These are phyloP conservation scores for Colletotrichum abscissum DNA, from an alignment of 2,329 filamentous ascomycete genomes.

Conservation along the genomic window DNA sequence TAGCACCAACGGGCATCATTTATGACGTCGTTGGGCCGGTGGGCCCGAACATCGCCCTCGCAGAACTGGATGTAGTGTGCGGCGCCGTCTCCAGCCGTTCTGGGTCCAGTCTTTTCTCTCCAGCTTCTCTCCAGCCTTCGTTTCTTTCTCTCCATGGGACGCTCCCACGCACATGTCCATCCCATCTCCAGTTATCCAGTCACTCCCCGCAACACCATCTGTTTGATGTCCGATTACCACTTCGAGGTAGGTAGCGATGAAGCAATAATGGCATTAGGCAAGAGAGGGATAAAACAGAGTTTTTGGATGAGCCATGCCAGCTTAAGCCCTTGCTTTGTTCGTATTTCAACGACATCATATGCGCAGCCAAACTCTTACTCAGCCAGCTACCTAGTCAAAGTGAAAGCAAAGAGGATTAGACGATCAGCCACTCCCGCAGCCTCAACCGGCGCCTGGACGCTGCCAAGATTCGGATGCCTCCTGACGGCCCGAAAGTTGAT, in stretches of 20 bases:
- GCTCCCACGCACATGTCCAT: background rate
- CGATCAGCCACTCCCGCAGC: background rate
- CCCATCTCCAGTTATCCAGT: slow-evolving; percentile 3
- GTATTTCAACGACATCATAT: background rate
- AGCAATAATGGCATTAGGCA: background rate
- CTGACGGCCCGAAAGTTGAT: slow-evolving; percentile 6
- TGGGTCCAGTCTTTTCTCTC: background rate
- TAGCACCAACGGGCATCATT: background rate
- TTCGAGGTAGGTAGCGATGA: background rate
- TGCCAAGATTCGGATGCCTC: background rate
- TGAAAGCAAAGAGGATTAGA: background rate
- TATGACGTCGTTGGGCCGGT: slow-evolving; percentile 27
- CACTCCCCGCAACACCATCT: background rate
- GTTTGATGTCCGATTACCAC: background rate
- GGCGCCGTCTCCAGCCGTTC: background rate
- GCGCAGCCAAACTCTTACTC: background rate
- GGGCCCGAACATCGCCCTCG: background rate
- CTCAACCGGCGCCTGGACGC: background rate
- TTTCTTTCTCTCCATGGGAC: background rate
- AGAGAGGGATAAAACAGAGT: background rate
- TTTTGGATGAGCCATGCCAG: background rate
- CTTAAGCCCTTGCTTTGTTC: background rate
- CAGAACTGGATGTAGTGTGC: background rate
- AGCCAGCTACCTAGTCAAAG: background rate
- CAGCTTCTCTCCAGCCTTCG: background rate